Evolutionary conservation across 2,329 filamentous ascomycete species (phyloP), one percentile per base, ranked within the genome.

Genomic region (Arthrinium puccinioides): DNA sequence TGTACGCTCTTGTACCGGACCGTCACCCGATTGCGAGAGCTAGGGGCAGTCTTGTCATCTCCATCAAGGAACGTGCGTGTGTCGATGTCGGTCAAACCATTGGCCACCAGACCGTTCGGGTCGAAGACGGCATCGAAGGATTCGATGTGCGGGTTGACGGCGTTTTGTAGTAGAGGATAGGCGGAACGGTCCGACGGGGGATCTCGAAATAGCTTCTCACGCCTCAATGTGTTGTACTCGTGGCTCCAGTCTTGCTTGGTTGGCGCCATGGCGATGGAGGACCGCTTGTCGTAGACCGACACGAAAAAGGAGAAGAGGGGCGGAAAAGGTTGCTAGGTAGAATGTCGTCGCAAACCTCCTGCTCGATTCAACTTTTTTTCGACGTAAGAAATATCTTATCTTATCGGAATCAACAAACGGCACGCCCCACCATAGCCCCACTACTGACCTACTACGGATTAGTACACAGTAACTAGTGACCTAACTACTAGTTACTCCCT

Each of bases 101-200:
- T 80, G 34, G 84, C 76, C 37, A 98, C 54, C 40, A 79, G 58
- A 29, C 85, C 87, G 61, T 82, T 74, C 40, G 74, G 70, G 21
- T 80, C 76, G 57, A 96, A 94, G 32, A 97, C 72, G 36, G 81
- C 81, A 68, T 98, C 95, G 76, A 96, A 98, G 6, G 92, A 92
- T 54, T 96, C 82, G 51, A 97, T 84, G 62, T 98, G 92, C 34
- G 92, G 92, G 47, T 85, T 74, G 42, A 97, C 81, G n/a, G 90
- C 86, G 43, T 76, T 76, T 52, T 89, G 83, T 32, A 98, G 77
- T 16, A 84, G 76, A 11, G 92, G 92, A 56, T 94, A 97, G 41
- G 90, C 87, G 9, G 84, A 84, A 50, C 79, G 83, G 57, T 97
- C 89, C 54, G 77, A 83, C 0, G 92, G 90, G 14, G 92, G 90